A percentile compares a stretch with the other conserved stretches of the same genome.
Evolutionary conservation across 805 yeast species (phyloP).

Genomic region (Starmerella bombicola): DNA sequence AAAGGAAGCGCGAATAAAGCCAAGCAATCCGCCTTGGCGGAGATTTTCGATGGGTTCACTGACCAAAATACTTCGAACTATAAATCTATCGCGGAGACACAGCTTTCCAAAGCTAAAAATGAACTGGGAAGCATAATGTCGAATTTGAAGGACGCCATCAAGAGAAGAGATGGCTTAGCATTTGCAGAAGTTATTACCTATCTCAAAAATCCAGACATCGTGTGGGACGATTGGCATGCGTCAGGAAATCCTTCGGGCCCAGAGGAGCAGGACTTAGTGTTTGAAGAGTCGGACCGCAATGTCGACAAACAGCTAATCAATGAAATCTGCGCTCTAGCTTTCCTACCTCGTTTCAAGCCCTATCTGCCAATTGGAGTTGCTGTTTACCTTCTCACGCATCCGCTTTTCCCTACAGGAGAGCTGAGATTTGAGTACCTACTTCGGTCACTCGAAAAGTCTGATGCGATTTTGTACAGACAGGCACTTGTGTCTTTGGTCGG

Average conservation of each 20-base stretch:
- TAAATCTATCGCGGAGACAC: constrained; percentile 19
- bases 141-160: constrained; percentile 36
- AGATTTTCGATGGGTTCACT: constrained; percentile 28
- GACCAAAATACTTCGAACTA: constrained; percentile 22
- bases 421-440: constrained; percentile 39
- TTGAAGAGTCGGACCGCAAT: constrained; percentile 51
- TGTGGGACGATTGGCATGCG: constrained; percentile 14
- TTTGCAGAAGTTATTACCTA: constrained; percentile 18
- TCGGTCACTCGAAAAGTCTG: constrained; percentile 35
- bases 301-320: constrained; percentile 48
- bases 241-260: constrained; percentile 16
- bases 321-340: constrained; percentile 35
- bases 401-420: constrained; percentile 54
- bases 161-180: constrained; percentile 19
- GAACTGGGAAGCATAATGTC: constrained; percentile 32
- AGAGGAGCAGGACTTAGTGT: constrained; percentile 35
- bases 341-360: constrained; percentile 24
- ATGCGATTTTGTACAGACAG: constrained; percentile 61
- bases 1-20: constrained; percentile 16
- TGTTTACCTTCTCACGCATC: constrained; percentile 73
- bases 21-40: constrained; percentile 21
- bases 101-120: constrained; percentile 32
- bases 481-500: constrained; percentile 71
- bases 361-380: constrained; percentile 44
- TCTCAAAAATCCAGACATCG: constrained; percentile 12